A percentile compares a stretch with the other conserved stretches of the same genome.
Conservation (phyloP, 2,329 filamentous ascomycete species). For the Epichloe sp. region DNA sequence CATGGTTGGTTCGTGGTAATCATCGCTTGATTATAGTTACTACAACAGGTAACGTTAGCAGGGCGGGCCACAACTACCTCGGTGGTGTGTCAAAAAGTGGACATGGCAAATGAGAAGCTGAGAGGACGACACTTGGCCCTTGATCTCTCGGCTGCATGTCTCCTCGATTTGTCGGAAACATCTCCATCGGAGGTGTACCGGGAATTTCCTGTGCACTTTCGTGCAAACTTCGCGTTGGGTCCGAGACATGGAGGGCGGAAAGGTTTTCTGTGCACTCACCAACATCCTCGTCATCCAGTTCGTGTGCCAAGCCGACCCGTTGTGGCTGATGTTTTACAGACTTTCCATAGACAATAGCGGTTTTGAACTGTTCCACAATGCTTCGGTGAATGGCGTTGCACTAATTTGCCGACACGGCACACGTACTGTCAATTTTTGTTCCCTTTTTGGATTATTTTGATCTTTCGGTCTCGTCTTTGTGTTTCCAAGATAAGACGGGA, state of each 20-base stretch:
- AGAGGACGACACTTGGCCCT: neutral
- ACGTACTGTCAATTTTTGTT: neutral
- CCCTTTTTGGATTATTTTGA: neutral
- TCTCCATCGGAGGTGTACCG: neutral
- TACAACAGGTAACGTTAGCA: conserved; percentile 11
- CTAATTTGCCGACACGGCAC: conserved; percentile 35
- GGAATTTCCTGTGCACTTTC: neutral
- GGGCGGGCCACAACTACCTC: neutral
- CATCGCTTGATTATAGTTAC: conserved; percentile 55
- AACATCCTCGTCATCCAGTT: conserved; percentile 94
- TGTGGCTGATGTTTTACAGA: conserved; percentile 98
- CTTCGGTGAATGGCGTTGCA: conserved; percentile 96
- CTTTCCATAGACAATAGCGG: conserved; percentile 90
- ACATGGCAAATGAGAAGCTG: neutral
- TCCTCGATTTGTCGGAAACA: neutral
- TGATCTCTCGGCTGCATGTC: neutral
- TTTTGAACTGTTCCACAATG: conserved; percentile 91
- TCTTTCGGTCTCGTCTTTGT: neutral
- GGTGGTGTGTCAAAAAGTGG: neutral
- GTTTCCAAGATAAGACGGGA: neutral
- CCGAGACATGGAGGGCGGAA: neutral
- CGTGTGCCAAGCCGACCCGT: conserved; percentile 79
- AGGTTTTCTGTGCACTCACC: conserved; percentile 42
- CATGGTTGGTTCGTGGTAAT: conserved; percentile 10
- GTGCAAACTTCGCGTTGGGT: too few relatives aligned